Base-by-base conservation (phyloP, 805 yeast species). In the Starmera caribaea region DNA sequence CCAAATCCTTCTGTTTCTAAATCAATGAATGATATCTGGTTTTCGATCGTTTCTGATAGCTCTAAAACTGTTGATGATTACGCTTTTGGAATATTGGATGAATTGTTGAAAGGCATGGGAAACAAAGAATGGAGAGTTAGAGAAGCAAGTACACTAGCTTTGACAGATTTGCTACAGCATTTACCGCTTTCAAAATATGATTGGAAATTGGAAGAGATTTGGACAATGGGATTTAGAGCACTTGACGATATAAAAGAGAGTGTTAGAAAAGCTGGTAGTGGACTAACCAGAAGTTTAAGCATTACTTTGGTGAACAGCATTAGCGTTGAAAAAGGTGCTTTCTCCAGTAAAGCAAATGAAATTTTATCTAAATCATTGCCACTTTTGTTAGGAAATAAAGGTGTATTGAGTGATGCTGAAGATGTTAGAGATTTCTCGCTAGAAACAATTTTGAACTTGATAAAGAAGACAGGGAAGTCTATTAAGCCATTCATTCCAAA, bases 191-290 rank as follows among this genome's bases (percentile, higher is more conserved):
- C 73, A 10, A 62, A 56, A 12, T 81, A 80, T 49, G 74, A 74
- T 30, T 46, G 53, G 10, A 53, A 62, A 9, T 51, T 82, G 43
- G 81, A 83, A 42, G 77, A 76, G 5, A 75, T 90, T 28, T 90
- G 97, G 97, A 67, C 71, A 5, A 79, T 85, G 83, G 79, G 89
- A 37, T 89, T 90, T 63, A 72, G 98, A 52, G 74, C 76, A 0
- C 74, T 90, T 73, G 98, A 90, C 62, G 97, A 90, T 63, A 86
- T 90, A 43, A 92, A 92, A 58, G 96, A 86, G 30, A 83, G 94
- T 61, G 96, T 92, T 3, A 69, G 97, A 38, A 74, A 73, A 41
- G 95, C 86, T 35, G 97, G 95, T 9, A 62, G 69, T 32, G 72
- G 71, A 30, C 63, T 92, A 31, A 76, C 95, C 1, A 74, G 79